phyloP scores from a whole-genome alignment of 2,329 filamentous ascomycete species.

The Whalleya microplaca region DNA sequence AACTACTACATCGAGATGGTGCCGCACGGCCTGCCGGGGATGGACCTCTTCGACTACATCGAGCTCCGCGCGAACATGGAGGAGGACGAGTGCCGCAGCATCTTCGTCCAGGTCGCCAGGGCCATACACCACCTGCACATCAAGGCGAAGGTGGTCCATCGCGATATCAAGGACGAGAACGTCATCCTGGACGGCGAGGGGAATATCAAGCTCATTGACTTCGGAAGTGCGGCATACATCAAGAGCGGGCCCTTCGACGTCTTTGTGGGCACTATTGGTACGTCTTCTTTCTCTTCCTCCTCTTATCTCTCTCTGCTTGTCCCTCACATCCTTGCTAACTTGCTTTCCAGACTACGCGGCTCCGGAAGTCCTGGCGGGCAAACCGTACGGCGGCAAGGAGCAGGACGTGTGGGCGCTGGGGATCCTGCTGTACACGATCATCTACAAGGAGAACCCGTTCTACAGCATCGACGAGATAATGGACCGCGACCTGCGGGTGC shows the following conservation, averaged over 20 bases:
- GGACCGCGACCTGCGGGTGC: slow-evolving; percentile 91
- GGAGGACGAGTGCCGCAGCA: slow-evolving; percentile 88
- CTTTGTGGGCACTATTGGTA: slow-evolving; percentile 98
- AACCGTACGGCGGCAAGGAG: slow-evolving; percentile 90
- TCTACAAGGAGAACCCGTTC: slow-evolving; percentile 99
- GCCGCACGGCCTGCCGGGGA: slow-evolving; percentile 91
- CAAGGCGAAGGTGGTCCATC: slow-evolving; percentile 89
- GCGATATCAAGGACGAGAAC: slow-evolving; percentile 99
- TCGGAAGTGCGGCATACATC: slow-evolving; percentile 97
- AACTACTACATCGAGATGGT: slow-evolving; percentile 99
- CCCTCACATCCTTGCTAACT: slow-evolving; percentile 14
- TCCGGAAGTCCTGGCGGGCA: slow-evolving; percentile 93
- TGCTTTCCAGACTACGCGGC: slow-evolving; percentile 82
- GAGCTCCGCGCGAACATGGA: slow-evolving; percentile 96
- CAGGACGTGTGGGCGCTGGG: slow-evolving; percentile 98
- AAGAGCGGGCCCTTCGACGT: slow-evolving; percentile 98
- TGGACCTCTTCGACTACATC: slow-evolving; percentile 99
- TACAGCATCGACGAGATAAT: slow-evolving; percentile 99
- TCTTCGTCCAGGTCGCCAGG: slow-evolving; percentile 89
- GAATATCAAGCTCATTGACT: slow-evolving; percentile 95
- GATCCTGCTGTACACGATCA: slow-evolving; percentile 95
- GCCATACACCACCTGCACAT: slow-evolving; percentile 91
- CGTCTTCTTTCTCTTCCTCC: slow-evolving; percentile 44
- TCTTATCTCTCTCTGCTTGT: neutral
- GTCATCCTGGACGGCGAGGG: slow-evolving; percentile 95